Evolutionary conservation across 768 basidiomycete genomes (phyloP), one percentile per base, ranked within the genome.

Genomic region (Filobasidium wieringae): DNA sequence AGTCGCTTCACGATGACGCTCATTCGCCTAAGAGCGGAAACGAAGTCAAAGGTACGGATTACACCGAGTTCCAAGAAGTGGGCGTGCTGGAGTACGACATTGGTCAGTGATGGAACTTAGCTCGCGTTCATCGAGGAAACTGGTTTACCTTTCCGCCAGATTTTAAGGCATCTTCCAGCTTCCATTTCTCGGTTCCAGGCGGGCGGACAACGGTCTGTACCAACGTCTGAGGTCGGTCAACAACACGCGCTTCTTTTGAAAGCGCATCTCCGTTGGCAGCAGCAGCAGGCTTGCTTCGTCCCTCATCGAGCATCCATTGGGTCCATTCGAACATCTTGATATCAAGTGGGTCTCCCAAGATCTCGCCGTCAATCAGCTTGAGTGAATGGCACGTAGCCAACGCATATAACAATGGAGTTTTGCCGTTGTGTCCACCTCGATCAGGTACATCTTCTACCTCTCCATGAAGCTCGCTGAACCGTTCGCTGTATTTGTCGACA

Each of bases 301-400:
- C 93, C 76, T 97, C 95, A 68, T 99, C 93, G 51, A 99, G 76
- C 0, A 85, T 87, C 95, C 95, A 99, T 52, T 82, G 82, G 7
- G 95, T 96, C 70, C 95, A 97, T 60, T 85, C 85, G 70, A 96
- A 99, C 95, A 99, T 99, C 75, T 93, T 92, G 58, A 86, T 83
- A 69, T 99, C 95, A 36, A 99, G 74, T 1, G 95, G 95, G 73
- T 99, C 95, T 0, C 95, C 95, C 37, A 99, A 83, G n/a, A 85
- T 75, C 64, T 87, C 81, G 1, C 84, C 86, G 58, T 88, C 83
- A 26, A 99, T 82, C 75, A 85, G 83, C 71, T 93, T 93, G 59
- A 97, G 79, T 2, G 89, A 90, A 73, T 99, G 95, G 67, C 95
- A 97, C 2, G 95, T 97, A 11, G 93, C 85, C 45, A 99, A 78